Conservation (phyloP, 2,329 filamentous ascomycete species). For the Harringtonia aguacate region DNA sequence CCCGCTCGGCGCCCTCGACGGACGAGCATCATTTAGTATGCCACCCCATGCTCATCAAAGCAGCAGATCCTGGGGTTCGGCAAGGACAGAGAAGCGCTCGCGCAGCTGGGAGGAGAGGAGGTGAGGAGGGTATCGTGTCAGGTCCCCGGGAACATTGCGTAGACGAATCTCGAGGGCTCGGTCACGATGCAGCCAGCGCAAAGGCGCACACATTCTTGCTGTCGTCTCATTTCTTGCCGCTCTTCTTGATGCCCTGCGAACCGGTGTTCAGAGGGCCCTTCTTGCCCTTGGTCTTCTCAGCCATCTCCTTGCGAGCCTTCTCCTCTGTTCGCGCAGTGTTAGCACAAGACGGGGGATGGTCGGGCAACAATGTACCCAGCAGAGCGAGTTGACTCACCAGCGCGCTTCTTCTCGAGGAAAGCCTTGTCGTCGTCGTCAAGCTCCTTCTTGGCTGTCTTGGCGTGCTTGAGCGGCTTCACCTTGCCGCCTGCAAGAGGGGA, state of each 20-base stretch:
- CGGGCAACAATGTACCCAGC: background rate
- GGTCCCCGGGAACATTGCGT: too few relatives aligned
- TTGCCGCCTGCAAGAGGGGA: slow-evolving; percentile 76
- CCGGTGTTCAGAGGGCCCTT: slow-evolving; percentile 79
- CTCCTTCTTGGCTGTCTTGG: slow-evolving; percentile 77
- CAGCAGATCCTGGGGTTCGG: too few relatives aligned
- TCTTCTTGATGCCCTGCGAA: slow-evolving; percentile 91
- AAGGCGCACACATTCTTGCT: too few relatives aligned
- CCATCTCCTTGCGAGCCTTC: slow-evolving; percentile 75
- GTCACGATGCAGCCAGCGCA: too few relatives aligned
- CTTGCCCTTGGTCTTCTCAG: slow-evolving; percentile 76
- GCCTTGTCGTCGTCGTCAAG: slow-evolving; percentile 81
- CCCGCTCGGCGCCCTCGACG: too few relatives aligned
- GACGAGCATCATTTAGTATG: too few relatives aligned
- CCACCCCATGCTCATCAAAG: too few relatives aligned
- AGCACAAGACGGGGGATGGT: background rate
- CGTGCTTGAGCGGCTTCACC: slow-evolving; percentile 74
- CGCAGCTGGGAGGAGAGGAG: too few relatives aligned
- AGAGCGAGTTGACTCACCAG: slow-evolving; percentile 43
- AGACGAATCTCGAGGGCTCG: too few relatives aligned
- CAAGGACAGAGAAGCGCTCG: too few relatives aligned
- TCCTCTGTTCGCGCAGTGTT: slow-evolving; percentile 45
- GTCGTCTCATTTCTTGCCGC: slow-evolving; percentile 65
- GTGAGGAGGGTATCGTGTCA: too few relatives aligned
- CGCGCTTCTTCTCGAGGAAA: slow-evolving; percentile 72